phyloP scores from a whole-genome alignment of 75 land plant genomes.

The Pinus albicaulis region DNA sequence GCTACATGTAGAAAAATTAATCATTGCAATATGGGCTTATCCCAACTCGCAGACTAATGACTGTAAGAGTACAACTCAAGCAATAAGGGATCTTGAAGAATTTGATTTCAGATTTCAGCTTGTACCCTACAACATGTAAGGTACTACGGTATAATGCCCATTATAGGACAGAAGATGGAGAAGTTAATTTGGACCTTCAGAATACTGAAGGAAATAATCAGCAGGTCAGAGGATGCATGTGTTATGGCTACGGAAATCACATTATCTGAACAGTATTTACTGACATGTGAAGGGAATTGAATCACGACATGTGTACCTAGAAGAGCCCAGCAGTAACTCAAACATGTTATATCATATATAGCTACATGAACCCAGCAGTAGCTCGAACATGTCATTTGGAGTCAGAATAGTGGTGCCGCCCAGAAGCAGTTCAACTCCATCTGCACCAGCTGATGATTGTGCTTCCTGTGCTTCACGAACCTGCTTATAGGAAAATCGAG shows the following conservation, averaged over 20 bases:
- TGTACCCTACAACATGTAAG: background rate
- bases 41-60: background rate
- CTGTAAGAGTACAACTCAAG: background rate
- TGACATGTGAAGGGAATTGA: background rate
- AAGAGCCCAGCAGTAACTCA: conserved; percentile 52
- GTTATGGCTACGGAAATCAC: background rate
- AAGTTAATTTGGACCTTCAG: too few relatives aligned
- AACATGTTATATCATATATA: conserved; percentile 16
- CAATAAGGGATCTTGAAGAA: background rate
- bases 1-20: background rate
- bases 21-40: background rate
- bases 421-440: conserved; percentile 67
- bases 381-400: conserved; percentile 78
- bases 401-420: conserved; percentile 94
- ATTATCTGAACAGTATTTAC: background rate
- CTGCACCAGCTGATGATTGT: conserved; percentile 53
- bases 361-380: conserved; percentile 64
- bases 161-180: background rate
- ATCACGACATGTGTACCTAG: conserved; percentile 27
- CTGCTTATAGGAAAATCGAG: conserved; percentile 27
- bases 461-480: conserved; percentile 79
- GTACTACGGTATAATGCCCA: background rate
- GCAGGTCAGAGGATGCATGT: background rate
- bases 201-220: background rate
- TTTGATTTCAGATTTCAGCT: background rate